Evolutionary conservation across 1,139 yeast species (phyloP).

Genomic region (Suhomyces wounanorum): DNA sequence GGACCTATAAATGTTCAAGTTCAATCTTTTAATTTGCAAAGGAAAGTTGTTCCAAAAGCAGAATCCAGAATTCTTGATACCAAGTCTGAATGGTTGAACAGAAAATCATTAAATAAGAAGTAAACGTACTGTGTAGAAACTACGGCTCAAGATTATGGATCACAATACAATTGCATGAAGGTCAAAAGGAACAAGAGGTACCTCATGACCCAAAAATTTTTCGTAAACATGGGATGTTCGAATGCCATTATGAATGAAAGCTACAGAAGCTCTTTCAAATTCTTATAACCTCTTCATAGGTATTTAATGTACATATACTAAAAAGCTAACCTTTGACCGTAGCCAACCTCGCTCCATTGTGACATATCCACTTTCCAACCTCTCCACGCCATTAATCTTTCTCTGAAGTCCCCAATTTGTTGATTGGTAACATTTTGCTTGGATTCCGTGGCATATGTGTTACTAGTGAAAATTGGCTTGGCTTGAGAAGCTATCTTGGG

Average conservation of each 20-base stretch:
- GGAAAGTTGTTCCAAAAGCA: slow-evolving; percentile 47
- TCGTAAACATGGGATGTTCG: background rate
- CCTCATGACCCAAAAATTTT: background rate
- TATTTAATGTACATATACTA: slow-evolving; percentile 11
- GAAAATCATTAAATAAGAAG: slow-evolving; percentile 51
- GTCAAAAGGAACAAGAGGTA: background rate
- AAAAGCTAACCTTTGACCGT: slow-evolving; percentile 10
- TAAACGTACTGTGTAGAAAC: slow-evolving; percentile 15
- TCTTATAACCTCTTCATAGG: slow-evolving; percentile 6
- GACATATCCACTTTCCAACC: slow-evolving; percentile 90
- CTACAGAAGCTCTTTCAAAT: background rate
- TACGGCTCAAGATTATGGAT: background rate
- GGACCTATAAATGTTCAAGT: slow-evolving; percentile 62
- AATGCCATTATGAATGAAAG: background rate
- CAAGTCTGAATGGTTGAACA: slow-evolving; percentile 61
- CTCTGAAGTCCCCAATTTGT: slow-evolving; percentile 42
- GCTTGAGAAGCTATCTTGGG: slow-evolving; percentile 29
- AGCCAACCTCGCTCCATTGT: slow-evolving; percentile 49
- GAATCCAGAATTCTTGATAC: slow-evolving; percentile 43
- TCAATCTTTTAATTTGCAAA: slow-evolving; percentile 27
- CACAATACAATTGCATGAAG: background rate
- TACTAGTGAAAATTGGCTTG: slow-evolving; percentile 37
- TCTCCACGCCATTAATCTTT: slow-evolving; percentile 61
- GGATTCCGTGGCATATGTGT: slow-evolving; percentile 37
- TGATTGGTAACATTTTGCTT: slow-evolving; percentile 29